phyloP scores from a whole-genome alignment of 805 yeast genomes.

The Ogataea henricii region DNA sequence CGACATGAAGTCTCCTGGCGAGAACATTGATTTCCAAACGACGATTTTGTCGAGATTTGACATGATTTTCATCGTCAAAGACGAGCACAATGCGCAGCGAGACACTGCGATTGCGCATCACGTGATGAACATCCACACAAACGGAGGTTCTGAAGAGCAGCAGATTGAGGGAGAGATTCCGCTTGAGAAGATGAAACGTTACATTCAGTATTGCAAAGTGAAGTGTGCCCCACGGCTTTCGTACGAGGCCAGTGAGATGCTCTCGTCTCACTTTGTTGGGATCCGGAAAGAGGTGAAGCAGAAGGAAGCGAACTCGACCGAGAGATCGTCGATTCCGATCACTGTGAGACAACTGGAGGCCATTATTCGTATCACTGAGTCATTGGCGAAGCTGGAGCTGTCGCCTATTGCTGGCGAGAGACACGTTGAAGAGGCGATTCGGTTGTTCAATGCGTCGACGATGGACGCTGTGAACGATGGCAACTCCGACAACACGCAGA shows the following conservation, averaged over 20 bases:
- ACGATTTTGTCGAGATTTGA: constrained; percentile 96
- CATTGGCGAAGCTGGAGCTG: constrained; percentile 83
- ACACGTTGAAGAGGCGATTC: constrained; percentile 94
- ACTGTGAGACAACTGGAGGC: constrained; percentile 98
- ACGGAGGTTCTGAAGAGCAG: constrained; percentile 51
- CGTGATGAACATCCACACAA: constrained; percentile 93
- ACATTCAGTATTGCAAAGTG: constrained; percentile 84
- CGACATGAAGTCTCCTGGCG: constrained; percentile 95
- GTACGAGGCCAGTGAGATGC: constrained; percentile 84
- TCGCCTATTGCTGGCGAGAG: constrained; percentile 81
- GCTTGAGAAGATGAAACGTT: constrained; percentile 86
- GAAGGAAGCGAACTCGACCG: constrained; percentile 79
- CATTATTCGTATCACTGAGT: constrained; percentile 91
- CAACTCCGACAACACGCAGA: constrained; percentile 52
- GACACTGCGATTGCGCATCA: constrained; percentile 92
- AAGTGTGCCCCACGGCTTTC: constrained; percentile 93
- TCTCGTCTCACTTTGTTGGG: constrained; percentile 89
- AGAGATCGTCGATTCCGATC: constrained; percentile 93
- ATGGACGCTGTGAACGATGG: constrained; percentile 79
- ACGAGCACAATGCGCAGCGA: constrained; percentile 83
- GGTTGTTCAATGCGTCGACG: constrained; percentile 94
- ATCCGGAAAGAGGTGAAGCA: constrained; percentile 82
- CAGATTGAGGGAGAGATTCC: constrained; percentile 82
- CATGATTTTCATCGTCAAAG: constrained; percentile 96
- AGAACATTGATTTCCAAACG: constrained; percentile 96